Conservation (phyloP, 345 rosid species). For the Barbarea vulgaris region DNA sequence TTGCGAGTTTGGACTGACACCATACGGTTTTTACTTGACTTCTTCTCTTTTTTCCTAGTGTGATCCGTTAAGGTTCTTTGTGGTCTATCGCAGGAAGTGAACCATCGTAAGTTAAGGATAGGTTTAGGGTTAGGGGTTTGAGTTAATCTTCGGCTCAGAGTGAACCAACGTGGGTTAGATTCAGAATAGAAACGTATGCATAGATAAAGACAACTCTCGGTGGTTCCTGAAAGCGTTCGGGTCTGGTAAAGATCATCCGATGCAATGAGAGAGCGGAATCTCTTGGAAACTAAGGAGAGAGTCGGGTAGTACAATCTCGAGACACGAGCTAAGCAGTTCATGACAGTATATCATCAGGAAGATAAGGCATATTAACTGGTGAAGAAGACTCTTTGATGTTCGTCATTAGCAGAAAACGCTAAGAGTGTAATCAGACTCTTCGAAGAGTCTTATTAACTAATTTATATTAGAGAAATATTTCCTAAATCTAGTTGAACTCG, state of each 20-base stretch:
- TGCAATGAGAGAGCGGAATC: not conserved
- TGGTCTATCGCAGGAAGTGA: not conserved
- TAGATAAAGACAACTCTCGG: not conserved
- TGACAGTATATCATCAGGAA: conserved; percentile 3
- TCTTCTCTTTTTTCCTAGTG: not conserved
- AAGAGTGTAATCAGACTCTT: not conserved
- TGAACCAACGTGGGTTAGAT: not conserved
- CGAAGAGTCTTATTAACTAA: not conserved
- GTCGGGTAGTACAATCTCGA: not conserved
- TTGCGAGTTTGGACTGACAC: not conserved
- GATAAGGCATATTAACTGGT: not conserved
- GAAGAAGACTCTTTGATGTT: not conserved
- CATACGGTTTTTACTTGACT: not conserved
- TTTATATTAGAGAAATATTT: not conserved
- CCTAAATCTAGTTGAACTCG: not conserved
- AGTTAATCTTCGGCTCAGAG: not conserved
- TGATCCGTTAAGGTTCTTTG: not conserved
- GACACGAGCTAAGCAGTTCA: conserved; percentile 6
- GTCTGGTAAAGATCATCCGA: conserved; percentile 5
- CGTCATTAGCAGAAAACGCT: not conserved
- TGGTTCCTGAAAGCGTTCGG: not conserved
- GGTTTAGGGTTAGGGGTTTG: not conserved
- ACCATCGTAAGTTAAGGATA: not conserved
- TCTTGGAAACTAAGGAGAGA: conserved; percentile 28
- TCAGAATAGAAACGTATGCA: not conserved